phyloP scores from a whole-genome alignment of 176 grass and related monocot genomes.

The Bonia amplexicaulis region DNA sequence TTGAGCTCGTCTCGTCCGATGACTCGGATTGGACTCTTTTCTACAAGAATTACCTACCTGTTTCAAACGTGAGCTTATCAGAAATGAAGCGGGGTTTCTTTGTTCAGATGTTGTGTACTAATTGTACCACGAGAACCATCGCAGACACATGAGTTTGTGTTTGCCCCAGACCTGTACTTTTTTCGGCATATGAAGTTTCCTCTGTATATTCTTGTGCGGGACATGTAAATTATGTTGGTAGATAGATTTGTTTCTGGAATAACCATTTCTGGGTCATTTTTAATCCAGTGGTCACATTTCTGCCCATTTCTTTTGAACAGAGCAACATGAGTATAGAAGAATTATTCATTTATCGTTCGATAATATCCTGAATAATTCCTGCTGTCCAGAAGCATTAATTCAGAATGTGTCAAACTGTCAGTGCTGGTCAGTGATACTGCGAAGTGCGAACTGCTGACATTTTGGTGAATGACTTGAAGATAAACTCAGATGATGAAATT shows the following conservation, averaged over 20 bases:
- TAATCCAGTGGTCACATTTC: conserved; percentile 7
- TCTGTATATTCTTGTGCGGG: background rate
- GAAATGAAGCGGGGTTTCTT: background rate
- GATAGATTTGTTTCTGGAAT: conserved; percentile 34
- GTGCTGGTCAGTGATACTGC: background rate
- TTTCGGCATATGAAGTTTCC: conserved; percentile 30
- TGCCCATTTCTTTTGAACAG: too few relatives aligned
- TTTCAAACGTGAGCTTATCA: conserved; percentile 63
- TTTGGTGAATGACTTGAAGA: background rate
- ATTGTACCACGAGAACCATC: conserved; percentile 23
- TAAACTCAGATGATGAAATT: background rate
- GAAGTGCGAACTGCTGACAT: background rate
- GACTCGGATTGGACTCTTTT: conserved; percentile 86
- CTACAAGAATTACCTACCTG: conserved; percentile 57
- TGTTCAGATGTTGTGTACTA: conserved; percentile 40
- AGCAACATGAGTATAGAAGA: background rate
- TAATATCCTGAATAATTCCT: background rate
- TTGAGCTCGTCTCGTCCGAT: conserved; percentile 57
- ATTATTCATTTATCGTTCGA: background rate
- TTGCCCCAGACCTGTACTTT: conserved; percentile 26
- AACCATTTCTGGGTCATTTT: conserved; percentile 9
- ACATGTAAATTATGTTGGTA: conserved; percentile 41
- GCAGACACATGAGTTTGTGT: conserved; percentile 15
- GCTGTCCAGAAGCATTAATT: background rate
- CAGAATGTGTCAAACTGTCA: background rate